Evolutionary conservation across 2,329 filamentous ascomycete genomes (phyloP), one percentile per base, ranked within the genome.

Genomic region (Ophiosphaerella korrae): DNA sequence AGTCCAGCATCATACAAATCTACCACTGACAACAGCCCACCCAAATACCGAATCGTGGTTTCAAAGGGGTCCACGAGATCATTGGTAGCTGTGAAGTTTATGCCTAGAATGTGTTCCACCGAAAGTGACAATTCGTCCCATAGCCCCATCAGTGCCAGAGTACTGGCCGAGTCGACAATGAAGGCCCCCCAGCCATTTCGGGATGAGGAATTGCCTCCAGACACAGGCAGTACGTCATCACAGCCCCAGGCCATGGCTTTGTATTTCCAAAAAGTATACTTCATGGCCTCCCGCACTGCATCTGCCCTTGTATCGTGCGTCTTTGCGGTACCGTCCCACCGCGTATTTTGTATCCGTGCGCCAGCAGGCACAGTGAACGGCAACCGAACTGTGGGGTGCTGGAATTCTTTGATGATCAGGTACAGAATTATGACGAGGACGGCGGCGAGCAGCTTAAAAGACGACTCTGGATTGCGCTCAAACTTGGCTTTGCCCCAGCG

Each of bases 141-240:
- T 14, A 77, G 56, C 2, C 70, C 73, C 75, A 77, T 76, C 31
- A 77, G 56, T 13, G 68, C 74, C 33, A 77, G 52, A 1, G 74
- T 77, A 8, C 72, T 71, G 7, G 71, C 66, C 16, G 72, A 69
- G 48, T 77, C 74, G 3, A 77, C 74, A 14, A 77, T 75, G 56
- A 75, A 75, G 5, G 72, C 74, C 7, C 74, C 75, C 74, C 74
- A 77, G 13, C 74, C 74, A 56, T 76, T 75, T 32, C 72, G 63
- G 6, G 63, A 72, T 38, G 66, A 70, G 18, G 59, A 64, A 35
- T 62, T 64, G 3, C 62, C 66, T 7, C 75, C 75, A 18, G 69
- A 68, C 7, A 77, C 72, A 24, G 75, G 75, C 42, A 64, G 41
- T 14, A 77, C 70, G 21, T 74, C 74, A 52, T 77, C 75, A 38